A percentile compares a stretch with the other conserved stretches of the same genome.
phyloP scores from a whole-genome alignment of 2,329 filamentous ascomycete genomes.

The Cladobotryum protrusum region DNA sequence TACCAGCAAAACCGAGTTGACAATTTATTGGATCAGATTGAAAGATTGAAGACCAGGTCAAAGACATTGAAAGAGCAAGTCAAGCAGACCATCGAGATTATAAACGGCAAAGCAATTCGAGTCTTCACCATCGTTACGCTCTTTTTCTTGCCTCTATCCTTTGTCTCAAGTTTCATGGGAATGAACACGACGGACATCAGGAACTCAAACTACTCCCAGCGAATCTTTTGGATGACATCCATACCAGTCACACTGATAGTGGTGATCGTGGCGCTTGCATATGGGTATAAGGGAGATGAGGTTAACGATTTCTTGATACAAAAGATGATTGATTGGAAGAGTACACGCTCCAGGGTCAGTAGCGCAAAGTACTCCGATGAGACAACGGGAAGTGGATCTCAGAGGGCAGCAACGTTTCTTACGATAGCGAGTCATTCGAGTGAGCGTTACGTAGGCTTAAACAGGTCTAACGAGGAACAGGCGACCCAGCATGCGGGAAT shows the following conservation, averaged over 20 bases:
- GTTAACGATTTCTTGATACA: no score
- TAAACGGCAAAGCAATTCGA: constrained; percentile 25
- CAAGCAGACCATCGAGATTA: constrained; percentile 19
- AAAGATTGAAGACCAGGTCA: constrained; percentile 1
- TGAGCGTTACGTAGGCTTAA: no score
- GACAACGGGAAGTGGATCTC: no score
- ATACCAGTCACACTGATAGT: constrained; percentile 19
- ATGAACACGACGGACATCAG: constrained; percentile 40
- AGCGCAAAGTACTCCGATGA: no score
- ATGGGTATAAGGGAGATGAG: no score
- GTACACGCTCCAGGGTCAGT: no score
- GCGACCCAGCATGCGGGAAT: no score
- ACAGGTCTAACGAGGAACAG: no score
- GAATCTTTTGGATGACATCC: constrained; percentile 35
- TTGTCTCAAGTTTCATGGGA: constrained; percentile 29
- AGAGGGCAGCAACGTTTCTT: no score
- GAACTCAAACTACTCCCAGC: constrained; percentile 31
- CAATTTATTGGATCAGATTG: neutral
- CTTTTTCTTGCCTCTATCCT: constrained; percentile 25
- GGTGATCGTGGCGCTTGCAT: no score
- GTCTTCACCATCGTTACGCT: constrained; percentile 38
- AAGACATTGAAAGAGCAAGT: constrained; percentile 13
- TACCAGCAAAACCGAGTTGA: neutral
- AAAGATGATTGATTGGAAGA: no score
- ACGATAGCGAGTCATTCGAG: no score